phyloP scores from a whole-genome alignment of 2,329 filamentous ascomycete species.

The Neopestalotiopsis sp. region DNA sequence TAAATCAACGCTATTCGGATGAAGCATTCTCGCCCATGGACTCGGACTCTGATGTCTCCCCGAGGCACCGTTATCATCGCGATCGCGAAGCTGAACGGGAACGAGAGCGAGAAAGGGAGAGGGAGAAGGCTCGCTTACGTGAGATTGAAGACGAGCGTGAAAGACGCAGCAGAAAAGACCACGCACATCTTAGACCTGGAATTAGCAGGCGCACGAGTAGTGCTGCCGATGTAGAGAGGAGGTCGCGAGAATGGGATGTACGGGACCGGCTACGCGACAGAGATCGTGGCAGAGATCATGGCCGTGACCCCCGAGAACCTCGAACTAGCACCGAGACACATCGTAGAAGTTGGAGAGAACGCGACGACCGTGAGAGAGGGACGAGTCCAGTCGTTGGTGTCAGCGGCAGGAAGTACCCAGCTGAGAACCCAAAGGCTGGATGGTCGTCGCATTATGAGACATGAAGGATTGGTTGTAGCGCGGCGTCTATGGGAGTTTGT shows the following conservation, averaged over 20 bases:
- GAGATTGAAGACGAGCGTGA: slow-evolving; percentile 33
- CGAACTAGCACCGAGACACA: slow-evolving; percentile 34
- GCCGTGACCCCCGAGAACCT: slow-evolving; percentile 35
- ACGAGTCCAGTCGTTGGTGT: slow-evolving; percentile 26
- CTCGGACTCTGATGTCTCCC: slow-evolving; percentile 30
- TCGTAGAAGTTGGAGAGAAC: slow-evolving; percentile 21
- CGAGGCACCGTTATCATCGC: slow-evolving; percentile 25
- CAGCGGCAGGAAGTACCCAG: slow-evolving; percentile 34
- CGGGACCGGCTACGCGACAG: slow-evolving; percentile 20
- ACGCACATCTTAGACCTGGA: slow-evolving; percentile 32
- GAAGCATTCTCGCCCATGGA: slow-evolving; percentile 34
- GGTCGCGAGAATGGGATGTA: slow-evolving; percentile 32
- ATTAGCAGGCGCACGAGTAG: slow-evolving; percentile 35
- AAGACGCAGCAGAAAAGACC: slow-evolving; percentile 30
- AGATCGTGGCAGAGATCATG: slow-evolving; percentile 22
- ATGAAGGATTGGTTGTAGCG: background rate
- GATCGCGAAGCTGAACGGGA: slow-evolving; percentile 19
- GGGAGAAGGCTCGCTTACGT: slow-evolving; percentile 21
- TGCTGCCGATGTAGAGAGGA: slow-evolving; percentile 34
- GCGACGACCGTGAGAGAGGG: slow-evolving; percentile 30
- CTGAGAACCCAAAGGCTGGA: slow-evolving; percentile 4
- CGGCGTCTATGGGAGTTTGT: slow-evolving; percentile 5
- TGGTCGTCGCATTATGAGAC: slow-evolving; percentile 11
- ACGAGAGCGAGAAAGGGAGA: slow-evolving; percentile 24
- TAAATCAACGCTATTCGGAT: slow-evolving; percentile 32